Base-by-base conservation (phyloP, 1,284 basidiomycete species). In the Bjerkandera adusta region DNA sequence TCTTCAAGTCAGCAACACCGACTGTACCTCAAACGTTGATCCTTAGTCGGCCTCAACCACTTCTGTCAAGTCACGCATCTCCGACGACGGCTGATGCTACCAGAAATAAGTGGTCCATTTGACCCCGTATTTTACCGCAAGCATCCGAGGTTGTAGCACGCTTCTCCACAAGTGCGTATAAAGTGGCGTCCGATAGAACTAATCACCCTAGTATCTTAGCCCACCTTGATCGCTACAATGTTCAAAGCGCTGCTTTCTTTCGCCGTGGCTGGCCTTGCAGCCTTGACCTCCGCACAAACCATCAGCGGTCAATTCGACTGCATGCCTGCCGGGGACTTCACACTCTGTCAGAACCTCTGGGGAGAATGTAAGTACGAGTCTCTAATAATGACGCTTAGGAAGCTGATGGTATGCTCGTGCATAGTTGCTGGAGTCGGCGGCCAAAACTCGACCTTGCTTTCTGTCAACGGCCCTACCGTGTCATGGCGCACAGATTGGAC, bases 291-390 rank as follows among this genome's bases (percentile, higher is more conserved):
- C 12, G 62, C 63, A 3, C 62, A 65, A 53, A 63, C 62, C 2
- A 64, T 79, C 38, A 64, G 66, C 7, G 76, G 76, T 11, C 67
- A 66, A 47, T 75, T 61, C 43, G 61, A 67, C 50, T 80, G 77
- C 55, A 49, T 63, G 33, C 61, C 73, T 1, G 73, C 72, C 5
- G 77, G 76, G 3, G 59, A 63, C 13, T 81, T 67, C 59, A 71
- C 69, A 0, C 69, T 80, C 34, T 81, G 78, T 61, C 74, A 79
- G 58, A 78, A 81, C 59, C 70, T 77, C 8, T 81, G 78, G 78
- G 77, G 77, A 15, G 57, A 60, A 44, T 48, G 73, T 76, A 52
- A 43, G 70, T 61, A 7, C 21, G 30, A 25, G 2, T 16, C 16
- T 43, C 27, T 15, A 11, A 32, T 10, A 27, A 5, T n/a, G 21